Conservation (phyloP, 2,329 filamentous ascomycete genomes). For the Cordyceps javanica region DNA sequence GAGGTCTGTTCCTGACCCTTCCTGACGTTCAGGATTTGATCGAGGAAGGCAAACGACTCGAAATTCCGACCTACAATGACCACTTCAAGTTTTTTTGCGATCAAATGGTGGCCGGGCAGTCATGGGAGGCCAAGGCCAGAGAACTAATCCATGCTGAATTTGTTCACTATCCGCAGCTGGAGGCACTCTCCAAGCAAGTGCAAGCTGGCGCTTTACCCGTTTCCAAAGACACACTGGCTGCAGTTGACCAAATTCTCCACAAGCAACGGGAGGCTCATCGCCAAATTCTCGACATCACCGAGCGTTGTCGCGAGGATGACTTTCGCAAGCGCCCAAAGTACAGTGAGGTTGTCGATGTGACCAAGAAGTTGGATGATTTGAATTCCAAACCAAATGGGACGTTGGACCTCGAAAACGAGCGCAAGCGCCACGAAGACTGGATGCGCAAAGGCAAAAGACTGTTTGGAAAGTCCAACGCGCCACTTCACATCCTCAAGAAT, state of each 20-base stretch:
- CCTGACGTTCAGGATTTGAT: conserved; percentile 76
- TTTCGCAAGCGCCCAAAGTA: conserved; percentile 79
- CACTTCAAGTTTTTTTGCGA: conserved; percentile 71
- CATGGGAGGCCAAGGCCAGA: conserved; percentile 89
- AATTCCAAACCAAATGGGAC: conserved; percentile 91
- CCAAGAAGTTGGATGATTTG: conserved; percentile 78
- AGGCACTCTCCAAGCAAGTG: conserved; percentile 83
- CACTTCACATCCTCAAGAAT: conserved; percentile 87
- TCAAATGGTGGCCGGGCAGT: conserved; percentile 67
- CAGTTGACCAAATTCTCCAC: conserved; percentile 85
- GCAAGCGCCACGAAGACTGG: conserved; percentile 96
- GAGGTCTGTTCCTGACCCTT: conserved; percentile 62
- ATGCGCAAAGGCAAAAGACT: conserved; percentile 97
- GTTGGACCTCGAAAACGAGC: conserved; percentile 86
- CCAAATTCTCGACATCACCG: conserved; percentile 75
- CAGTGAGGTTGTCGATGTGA: conserved; percentile 80
- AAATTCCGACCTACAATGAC: conserved; percentile 73
- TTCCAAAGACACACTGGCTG: conserved; percentile 68
- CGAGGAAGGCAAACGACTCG: conserved; percentile 67
- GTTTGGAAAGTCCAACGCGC: conserved; percentile 96
- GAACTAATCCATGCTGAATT: conserved; percentile 89
- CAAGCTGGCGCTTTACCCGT: conserved; percentile 66
- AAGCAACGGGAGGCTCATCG: conserved; percentile 94
- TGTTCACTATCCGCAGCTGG: conserved; percentile 90
- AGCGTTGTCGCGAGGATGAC: conserved; percentile 69